Base-by-base conservation (phyloP, 2,329 filamentous ascomycete genomes). In the Ceratocystis cacaofunesta region DNA sequence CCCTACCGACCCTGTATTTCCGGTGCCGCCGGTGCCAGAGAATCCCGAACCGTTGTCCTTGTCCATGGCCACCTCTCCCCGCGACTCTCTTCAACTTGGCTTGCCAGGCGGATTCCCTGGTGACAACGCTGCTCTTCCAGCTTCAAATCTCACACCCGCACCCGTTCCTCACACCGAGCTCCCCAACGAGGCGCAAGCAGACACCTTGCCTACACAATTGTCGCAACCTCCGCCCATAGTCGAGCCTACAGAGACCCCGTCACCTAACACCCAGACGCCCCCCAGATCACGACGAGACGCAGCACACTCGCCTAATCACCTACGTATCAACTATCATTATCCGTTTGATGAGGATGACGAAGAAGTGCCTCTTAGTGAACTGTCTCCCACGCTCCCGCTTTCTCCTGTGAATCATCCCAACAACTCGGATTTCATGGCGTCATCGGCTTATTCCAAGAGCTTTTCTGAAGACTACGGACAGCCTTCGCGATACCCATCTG, bases 81-180 rank as follows among this genome's bases (percentile, higher is more conserved):
- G 60, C 5, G 64, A 68, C 25, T 68, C 67, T 25, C 68, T 66
- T 25, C 67, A 64, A 8, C 65, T 69, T 19, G 68, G 67, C 75
- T 80, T 88, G 67, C 85, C 86, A 3, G 85, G 85, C 8, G 80
- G 80, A 70, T 85, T 87, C 71, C 79, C 82, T 64, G 73, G 74
- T 32, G 69, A 73, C 48, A 77, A 71, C 28, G 75, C 32, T 36
- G 28, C 75, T 58, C 71, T 30, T n/a, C 61, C 19, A 12, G 12
- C 25, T n/a, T 10, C 25, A 12, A 28, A 22, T 8, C 46, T 52
- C 19, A 36, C 28, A n/a, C n/a, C 65, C 25, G 52, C 46, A 15
- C 88, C 87, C 5, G 86, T 84, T 57, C 85, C 85, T 52, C 80
- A 80, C 6, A 90, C 87, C 0, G 85, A 89, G 70, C 88, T 90